Conservation (phyloP, 768 basidiomycete genomes). For the Psilocybe cyanescens region DNA sequence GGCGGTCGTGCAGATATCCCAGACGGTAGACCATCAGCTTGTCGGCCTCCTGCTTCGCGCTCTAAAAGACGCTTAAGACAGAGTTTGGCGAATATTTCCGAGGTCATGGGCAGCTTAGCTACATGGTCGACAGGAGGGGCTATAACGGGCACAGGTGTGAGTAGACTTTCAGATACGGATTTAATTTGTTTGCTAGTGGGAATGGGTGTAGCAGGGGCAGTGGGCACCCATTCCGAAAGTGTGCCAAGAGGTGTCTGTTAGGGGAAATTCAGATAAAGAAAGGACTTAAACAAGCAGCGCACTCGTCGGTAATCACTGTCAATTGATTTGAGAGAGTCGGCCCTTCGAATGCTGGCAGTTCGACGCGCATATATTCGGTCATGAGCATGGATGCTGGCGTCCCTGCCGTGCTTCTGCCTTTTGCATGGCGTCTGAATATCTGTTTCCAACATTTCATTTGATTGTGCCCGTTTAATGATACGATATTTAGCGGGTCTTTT, state of each 20-base stretch:
- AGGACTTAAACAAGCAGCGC: background rate
- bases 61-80: slow-evolving; percentile 43
- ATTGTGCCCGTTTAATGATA: slow-evolving; percentile 22
- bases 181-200: background rate
- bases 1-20: slow-evolving; percentile 9
- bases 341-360: slow-evolving; percentile 22
- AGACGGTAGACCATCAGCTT: slow-evolving; percentile 35
- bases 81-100: slow-evolving; percentile 47
- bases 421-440: slow-evolving; percentile 6
- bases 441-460: slow-evolving; percentile 2
- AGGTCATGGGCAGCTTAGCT: slow-evolving; percentile 34
- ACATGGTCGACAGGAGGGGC: slow-evolving; percentile 50
- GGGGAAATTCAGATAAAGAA: background rate
- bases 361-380: slow-evolving; percentile 22
- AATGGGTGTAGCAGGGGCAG: slow-evolving; percentile 11
- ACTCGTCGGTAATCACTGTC: background rate
- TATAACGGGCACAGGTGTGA: slow-evolving; percentile 49
- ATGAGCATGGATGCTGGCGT: slow-evolving; percentile 1
- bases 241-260: background rate
- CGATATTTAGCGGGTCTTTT: slow-evolving; percentile 10
- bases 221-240: slow-evolving; percentile 7
- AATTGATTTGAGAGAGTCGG: slow-evolving; percentile 18
- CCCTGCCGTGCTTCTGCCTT: slow-evolving; percentile 11
- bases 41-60: slow-evolving; percentile 41
- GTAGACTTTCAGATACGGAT: background rate